Conservation (phyloP, 345 rosid genomes). For the Anastatica hierochuntica region DNA sequence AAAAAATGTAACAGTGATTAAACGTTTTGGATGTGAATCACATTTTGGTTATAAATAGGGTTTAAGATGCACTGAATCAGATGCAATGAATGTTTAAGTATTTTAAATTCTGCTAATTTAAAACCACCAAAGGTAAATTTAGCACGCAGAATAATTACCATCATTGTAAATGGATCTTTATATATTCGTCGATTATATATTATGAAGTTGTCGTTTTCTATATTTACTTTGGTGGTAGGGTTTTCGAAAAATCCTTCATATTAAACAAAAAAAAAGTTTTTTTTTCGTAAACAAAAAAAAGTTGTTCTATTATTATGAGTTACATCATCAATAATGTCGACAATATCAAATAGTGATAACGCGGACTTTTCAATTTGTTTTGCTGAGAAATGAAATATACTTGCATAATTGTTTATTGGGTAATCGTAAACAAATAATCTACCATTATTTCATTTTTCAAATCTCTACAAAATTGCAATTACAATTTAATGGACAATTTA, state of each 20-base stretch:
- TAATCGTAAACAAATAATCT: too few relatives aligned
- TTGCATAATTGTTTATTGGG: neutral
- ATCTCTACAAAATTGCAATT: too few relatives aligned
- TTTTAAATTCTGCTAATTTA: neutral
- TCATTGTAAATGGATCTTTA: conserved; percentile 16
- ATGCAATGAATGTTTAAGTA: too few relatives aligned
- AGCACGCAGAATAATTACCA: neutral
- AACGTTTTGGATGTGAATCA: neutral
- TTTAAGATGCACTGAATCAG: neutral
- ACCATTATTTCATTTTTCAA: too few relatives aligned
- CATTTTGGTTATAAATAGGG: neutral
- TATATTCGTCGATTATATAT: too few relatives aligned
- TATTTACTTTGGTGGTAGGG: conserved; percentile 20
- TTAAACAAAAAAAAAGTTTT: neutral
- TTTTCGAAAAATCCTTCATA: neutral
- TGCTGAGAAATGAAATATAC: neutral
- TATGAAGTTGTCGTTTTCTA: conserved; percentile 13
- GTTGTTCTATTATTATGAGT: conserved; percentile 19
- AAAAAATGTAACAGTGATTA: too few relatives aligned
- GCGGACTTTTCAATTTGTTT: conserved; percentile 4
- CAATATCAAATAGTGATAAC: conserved; percentile 4
- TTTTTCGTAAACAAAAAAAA: too few relatives aligned
- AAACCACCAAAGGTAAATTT: conserved; percentile 4
- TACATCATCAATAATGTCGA: conserved; percentile 15
- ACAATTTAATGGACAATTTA: too few relatives aligned